Conservation (phyloP, 805 yeast species). For the Spathaspora hagerdaliae region DNA sequence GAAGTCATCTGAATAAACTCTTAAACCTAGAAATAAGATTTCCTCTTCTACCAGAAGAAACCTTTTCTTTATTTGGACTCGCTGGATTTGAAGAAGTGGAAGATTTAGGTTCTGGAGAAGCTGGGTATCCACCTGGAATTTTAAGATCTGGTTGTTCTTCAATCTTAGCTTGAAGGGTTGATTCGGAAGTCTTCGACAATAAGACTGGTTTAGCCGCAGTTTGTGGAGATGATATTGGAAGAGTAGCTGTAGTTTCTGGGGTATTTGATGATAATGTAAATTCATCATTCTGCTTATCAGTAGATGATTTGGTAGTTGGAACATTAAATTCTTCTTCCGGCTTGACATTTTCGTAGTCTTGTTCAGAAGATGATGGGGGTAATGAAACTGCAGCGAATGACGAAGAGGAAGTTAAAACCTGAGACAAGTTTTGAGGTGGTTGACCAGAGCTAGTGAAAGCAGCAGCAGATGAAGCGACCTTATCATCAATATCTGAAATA, state of each 20-base stretch:
- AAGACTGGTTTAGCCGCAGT: constrained; percentile 47
- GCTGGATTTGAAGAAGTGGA: neutral
- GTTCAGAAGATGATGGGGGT: constrained; percentile 14
- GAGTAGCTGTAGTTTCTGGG: neutral
- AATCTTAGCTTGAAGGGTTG: constrained; percentile 3
- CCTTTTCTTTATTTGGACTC: constrained; percentile 3
- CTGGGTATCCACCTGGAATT: constrained; percentile 17
- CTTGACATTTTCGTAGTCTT: constrained; percentile 6
- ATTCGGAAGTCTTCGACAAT: constrained; percentile 44
- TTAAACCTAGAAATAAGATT: constrained; percentile 27
- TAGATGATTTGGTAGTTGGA: constrained; percentile 17
- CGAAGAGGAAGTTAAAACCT: constrained; percentile 26
- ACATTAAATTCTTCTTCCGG: constrained; percentile 9
- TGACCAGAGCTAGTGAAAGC: neutral
- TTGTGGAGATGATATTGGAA: neutral
- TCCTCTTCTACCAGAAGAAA: constrained; percentile 16
- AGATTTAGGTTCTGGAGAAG: constrained; percentile 3
- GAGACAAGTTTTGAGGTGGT: constrained; percentile 9
- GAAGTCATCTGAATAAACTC: constrained; percentile 24
- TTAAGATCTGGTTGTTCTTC: constrained; percentile 7
- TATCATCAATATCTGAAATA: constrained; percentile 9
- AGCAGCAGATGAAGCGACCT: constrained; percentile 5
- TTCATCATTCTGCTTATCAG: neutral
- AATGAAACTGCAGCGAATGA: constrained; percentile 37
- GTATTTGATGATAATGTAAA: constrained; percentile 1